Evolutionary conservation across 306 rosid genomes (phyloP), one percentile per base, ranked within the genome.

Genomic region (Castanea mollissima): DNA sequence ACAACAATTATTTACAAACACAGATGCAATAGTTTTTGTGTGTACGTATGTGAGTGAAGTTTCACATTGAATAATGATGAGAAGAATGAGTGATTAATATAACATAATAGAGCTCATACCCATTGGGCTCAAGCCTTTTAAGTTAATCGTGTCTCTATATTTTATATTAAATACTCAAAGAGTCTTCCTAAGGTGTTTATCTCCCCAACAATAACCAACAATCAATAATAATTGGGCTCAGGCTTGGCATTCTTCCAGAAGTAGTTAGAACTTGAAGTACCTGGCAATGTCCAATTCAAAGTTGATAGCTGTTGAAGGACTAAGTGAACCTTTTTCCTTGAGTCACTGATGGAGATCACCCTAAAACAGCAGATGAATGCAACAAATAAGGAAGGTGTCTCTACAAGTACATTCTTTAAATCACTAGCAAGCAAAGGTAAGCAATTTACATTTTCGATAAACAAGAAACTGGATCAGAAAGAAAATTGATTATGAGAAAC

Each of bases 301-400:
- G 80, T 79, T 90, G 82, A 93, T 32, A 59, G 97, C 98, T 27
- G 88, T 86, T 75, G 88, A 76, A 76, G 95, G 90, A 85, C 85
- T 90, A 67, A 93, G 90, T 10, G 92, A 75, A 71, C 98, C 91
- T 86, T 86, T 93, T 19, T 91, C 98, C 90, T 93, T 93, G 68
- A 93, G 97, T 86, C 90, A 86, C 34, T 89, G 92, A 83, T 93
- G 97, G 85, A 91, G 97, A 87, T 93, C 98, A 55, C 98, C 97
- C 99, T 94, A 83, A 16, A 84, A 74, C 49, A 80, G 71, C 76
- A 85, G 65, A 82, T 19, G 59, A 76, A 18, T 65, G 79, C 69
- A 68, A 25, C 23, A 73, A 60, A 54, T 58, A 71, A 63, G 79
- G 49, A 70, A 25, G 83, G 44, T 79, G 49, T 74, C 75, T 82